Conservation (phyloP, 1,284 basidiomycete species). For the Trichosporon asahii region DNA sequence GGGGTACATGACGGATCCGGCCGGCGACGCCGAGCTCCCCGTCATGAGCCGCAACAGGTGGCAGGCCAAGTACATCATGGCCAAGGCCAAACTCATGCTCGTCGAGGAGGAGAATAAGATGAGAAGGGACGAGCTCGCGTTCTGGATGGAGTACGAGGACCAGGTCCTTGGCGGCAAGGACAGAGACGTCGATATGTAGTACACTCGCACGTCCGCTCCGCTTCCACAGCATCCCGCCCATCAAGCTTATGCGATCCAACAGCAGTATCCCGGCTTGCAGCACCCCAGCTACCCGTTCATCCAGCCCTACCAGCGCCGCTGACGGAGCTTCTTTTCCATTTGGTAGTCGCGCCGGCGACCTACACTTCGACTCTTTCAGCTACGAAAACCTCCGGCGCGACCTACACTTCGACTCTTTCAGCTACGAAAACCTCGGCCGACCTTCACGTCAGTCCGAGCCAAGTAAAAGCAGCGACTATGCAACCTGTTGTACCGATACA, state of each 20-base stretch:
- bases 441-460: background rate
- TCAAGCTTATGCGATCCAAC: too few species aligned
- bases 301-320: background rate
- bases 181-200: background rate
- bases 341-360: too few species aligned
- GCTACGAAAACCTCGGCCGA: too few species aligned
- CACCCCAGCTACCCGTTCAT: background rate
- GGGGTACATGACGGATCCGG: slow-evolving; percentile 23
- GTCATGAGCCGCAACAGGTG: slow-evolving; percentile 36
- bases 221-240: background rate
- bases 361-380: background rate
- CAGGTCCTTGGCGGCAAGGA: slow-evolving; percentile 13
- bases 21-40: slow-evolving; percentile 27
- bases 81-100: slow-evolving; percentile 49
- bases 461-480: background rate
- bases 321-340: background rate
- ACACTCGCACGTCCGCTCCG: background rate
- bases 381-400: too few species aligned
- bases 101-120: slow-evolving; percentile 48
- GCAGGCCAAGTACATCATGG: slow-evolving; percentile 45
- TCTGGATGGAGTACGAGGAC: slow-evolving; percentile 24
- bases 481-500: slow-evolving; percentile 18
- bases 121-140: slow-evolving; percentile 35
- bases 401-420: too few species aligned
- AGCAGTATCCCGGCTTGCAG: background rate